Base-by-base conservation (phyloP, 169 alveolate genomes). In the Cyclospora cayetanensis region DNA sequence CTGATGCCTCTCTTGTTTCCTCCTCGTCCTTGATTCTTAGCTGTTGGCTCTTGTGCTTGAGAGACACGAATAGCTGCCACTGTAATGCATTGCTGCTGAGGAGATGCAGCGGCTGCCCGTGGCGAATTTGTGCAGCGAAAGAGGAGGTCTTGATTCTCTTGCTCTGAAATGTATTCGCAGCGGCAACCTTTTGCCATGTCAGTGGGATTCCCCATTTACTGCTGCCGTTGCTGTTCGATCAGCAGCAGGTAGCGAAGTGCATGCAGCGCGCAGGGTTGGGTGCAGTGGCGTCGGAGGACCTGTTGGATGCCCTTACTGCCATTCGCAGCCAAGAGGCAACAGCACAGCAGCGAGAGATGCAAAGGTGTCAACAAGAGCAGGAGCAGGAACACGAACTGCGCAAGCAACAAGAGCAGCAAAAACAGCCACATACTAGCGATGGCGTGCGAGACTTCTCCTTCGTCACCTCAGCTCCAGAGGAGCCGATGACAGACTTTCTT, bases 191-290 rank as follows among this genome's bases (percentile, higher is more conserved):
- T 52, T 29, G 42, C 34, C 43, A 46, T 5, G 25, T 5, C 52
- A 11, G 82, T 2, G 52, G 82, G 4, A 29, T 27, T 34, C 4
- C 82, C 25, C 46, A 34, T 37, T 34, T 70, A 52, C 82, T 70
- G 82, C 82, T 31, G 82, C 82, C 52, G 82, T 52, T 70, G 82
- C 52, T 31, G 82, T 34, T 34, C 43, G 82, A 70, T 18, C 82
- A 70, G 82, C 82, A 70, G 43, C 52, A 70, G 9, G 82, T 70
- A 52, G 52, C 52, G 52, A 4, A 31, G 52, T 37, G 82, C 82
- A 70, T 70, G 82, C 82, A 70, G 82, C 82, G 18, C 31, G 31
- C 39, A 18, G 82, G 82, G 31, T 70, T 70, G 52, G 82, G 82
- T 46, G 5, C 37, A 11, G 82, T 34, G 15, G 82, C 82, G 1